phyloP scores from a whole-genome alignment of 352 stramenopile genomes.

The Phytophthora lateralis region DNA sequence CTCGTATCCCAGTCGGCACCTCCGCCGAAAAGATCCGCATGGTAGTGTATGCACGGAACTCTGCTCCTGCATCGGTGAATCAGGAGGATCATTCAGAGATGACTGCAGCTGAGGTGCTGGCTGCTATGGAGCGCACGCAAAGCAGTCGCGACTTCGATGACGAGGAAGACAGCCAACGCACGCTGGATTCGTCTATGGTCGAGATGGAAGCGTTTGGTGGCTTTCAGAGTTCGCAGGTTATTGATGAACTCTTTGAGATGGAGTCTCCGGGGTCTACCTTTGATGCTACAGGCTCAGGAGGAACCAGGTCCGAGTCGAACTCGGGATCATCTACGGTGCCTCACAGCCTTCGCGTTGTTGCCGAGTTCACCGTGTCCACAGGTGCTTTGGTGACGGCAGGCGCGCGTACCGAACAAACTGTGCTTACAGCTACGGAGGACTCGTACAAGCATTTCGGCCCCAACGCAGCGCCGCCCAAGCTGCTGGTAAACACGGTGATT shows the following conservation, averaged over 20 bases:
- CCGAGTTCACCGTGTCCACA: constrained; percentile 78
- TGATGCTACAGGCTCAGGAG: constrained; percentile 32
- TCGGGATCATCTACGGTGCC: constrained; percentile 25
- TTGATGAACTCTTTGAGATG: constrained; percentile 84
- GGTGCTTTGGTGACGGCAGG: constrained; percentile 65
- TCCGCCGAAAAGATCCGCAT: constrained; percentile 75
- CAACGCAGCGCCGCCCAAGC: constrained; percentile 60
- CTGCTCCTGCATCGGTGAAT: constrained; percentile 43
- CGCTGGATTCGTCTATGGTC: constrained; percentile 56
- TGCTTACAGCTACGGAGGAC: constrained; percentile 65
- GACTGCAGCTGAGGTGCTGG: constrained; percentile 72
- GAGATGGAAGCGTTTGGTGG: constrained; percentile 45
- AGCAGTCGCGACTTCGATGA: constrained; percentile 44
- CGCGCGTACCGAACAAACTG: constrained; percentile 63
- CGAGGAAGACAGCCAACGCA: constrained; percentile 47
- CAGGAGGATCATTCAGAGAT: constrained; percentile 73
- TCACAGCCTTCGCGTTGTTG: constrained; percentile 61
- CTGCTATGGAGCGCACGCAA: constrained; percentile 65
- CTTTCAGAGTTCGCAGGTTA: constrained; percentile 53
- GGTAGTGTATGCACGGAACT: constrained; percentile 72
- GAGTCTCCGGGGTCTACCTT: constrained; percentile 61
- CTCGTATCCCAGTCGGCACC: constrained; percentile 63
- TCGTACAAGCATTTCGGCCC: constrained; percentile 78
- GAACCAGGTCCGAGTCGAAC: constrained; percentile 36
- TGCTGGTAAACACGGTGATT: constrained; percentile 82